Conservation (phyloP, 2,329 filamentous ascomycete genomes). For the Colletotrichum salicis region DNA sequence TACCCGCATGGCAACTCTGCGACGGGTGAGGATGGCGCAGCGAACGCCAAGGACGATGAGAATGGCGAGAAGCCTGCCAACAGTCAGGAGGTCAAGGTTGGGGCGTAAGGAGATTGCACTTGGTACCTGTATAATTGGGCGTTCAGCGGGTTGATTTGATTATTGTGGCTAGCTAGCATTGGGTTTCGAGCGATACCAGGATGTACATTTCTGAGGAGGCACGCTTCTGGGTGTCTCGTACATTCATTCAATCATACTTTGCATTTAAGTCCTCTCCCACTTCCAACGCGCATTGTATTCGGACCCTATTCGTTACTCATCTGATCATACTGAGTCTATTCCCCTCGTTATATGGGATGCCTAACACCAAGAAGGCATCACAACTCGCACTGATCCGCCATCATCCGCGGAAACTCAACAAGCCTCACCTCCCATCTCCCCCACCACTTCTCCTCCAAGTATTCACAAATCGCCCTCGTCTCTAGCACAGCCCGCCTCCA, state of each 20-base stretch:
- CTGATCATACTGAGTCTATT: too few species aligned
- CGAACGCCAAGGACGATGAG: constrained; percentile 5
- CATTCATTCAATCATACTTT: constrained; percentile 1
- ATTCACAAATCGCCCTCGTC: constrained; percentile 60
- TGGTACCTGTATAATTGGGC: background rate
- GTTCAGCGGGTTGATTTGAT: constrained; percentile 1
- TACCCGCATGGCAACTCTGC: constrained; percentile 26
- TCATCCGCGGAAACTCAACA: constrained; percentile 5
- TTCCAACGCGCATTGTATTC: background rate
- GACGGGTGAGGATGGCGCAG: background rate
- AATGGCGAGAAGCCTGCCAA: constrained; percentile 11
- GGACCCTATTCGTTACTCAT: too few species aligned
- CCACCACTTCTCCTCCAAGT: constrained; percentile 39
- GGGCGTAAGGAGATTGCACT: constrained; percentile 1
- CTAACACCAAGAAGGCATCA: background rate
- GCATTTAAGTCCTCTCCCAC: too few species aligned
- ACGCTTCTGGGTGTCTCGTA: background rate
- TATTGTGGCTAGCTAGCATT: background rate
- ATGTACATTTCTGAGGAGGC: background rate
- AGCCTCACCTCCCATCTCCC: background rate
- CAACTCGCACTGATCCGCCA: background rate
- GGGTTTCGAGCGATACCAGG: constrained; percentile 22
- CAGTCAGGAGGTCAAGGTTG: constrained; percentile 27
- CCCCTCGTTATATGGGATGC: background rate
- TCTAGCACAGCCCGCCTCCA: constrained; percentile 57